Evolutionary conservation across 2,329 filamentous ascomycete species (phyloP).

Genomic region (Arachnopeziza araneosa): DNA sequence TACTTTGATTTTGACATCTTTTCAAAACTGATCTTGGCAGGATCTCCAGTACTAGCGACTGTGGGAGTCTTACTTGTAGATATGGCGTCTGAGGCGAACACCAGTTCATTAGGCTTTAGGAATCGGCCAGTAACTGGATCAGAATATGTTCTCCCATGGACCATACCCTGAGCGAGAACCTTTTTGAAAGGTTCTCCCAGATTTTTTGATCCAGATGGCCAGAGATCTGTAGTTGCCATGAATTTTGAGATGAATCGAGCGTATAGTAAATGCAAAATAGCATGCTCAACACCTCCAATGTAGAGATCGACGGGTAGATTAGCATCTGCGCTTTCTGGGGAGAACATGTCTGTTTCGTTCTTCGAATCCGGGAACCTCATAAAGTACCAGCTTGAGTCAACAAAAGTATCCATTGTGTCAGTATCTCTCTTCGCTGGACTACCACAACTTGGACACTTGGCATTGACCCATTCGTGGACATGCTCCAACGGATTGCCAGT

Average conservation of each 20-base stretch:
- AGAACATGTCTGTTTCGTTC: conserved; percentile 58
- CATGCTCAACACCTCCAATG: conserved; percentile 83
- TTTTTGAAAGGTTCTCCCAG: conserved; percentile 71
- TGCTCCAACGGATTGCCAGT: conserved; percentile 72
- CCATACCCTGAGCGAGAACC: conserved; percentile 89
- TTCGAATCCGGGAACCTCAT: conserved; percentile 70
- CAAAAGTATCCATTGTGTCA: conserved; percentile 95
- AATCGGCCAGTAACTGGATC: conserved; percentile 72
- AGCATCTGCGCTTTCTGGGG: conserved; percentile 47
- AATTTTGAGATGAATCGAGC: conserved; percentile 89
- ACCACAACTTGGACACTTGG: conserved; percentile 67
- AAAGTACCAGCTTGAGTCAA: conserved; percentile 93
- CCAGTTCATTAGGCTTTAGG: conserved; percentile 69
- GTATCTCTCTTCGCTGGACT: conserved; percentile 73
- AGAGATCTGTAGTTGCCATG: conserved; percentile 51
- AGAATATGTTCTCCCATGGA: conserved; percentile 78
- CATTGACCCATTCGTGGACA: conserved; percentile 68
- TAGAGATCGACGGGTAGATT: conserved; percentile 80
- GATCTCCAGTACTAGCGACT: conserved; percentile 55
- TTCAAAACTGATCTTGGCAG: conserved; percentile 63
- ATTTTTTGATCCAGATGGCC: conserved; percentile 37
- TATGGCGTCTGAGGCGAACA: conserved; percentile 44
- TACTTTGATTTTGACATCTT: conserved; percentile 97
- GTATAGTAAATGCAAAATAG: conserved; percentile 84
- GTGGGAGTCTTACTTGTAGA: conserved; percentile 40